Base-by-base conservation (phyloP, 2,329 filamentous ascomycete genomes). In the Fusarium marasasianum region DNA sequence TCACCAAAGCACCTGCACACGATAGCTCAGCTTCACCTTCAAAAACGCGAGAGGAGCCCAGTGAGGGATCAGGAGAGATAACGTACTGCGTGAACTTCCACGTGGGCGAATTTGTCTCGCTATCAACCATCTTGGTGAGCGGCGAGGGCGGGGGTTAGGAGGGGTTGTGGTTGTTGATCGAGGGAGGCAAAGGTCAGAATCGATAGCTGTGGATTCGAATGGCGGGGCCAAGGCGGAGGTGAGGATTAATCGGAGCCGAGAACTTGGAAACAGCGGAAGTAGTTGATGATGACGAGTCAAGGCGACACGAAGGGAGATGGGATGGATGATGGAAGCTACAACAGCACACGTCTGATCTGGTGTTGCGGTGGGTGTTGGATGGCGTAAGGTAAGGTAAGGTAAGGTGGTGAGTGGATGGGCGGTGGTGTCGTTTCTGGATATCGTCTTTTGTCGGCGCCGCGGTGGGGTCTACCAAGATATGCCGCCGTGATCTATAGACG, bases 41-140 rank as follows among this genome's bases (percentile, higher is more conserved):
- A 40, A 50, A 55, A 51, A 57, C 55, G 61, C 40, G 40, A 60
- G 57, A 66, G 51, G 47, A 38, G 38, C 60, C 15, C 43, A 33
- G 51, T 41, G 50, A 24, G 54, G 35, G 41, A 66, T 43, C 59
- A 38, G 58, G 37, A 33, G 47, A 54, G 68, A 44, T 55, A 63
- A 89, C 94, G 85, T 93, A 97, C 95, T 98, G 96, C 85, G 96
- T 98, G 87, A 98, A 98, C 90, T 98, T 98, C 96, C 96, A 98
- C 86, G 95, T 98, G 83, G 95, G 95, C 87, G 94, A 92, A 89
- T 91, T 94, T 86, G 93, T 90, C 87, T 97, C 95, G 88, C 92
- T 93, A 91, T 98, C 95, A 88, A 96, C 95, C 95, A 98, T 98
- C 88, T 92, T 96, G 86, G 80, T 79, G 75, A 78, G 77, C 78